phyloP scores from a whole-genome alignment of 257 asterid species.

The Solanum chilense region DNA sequence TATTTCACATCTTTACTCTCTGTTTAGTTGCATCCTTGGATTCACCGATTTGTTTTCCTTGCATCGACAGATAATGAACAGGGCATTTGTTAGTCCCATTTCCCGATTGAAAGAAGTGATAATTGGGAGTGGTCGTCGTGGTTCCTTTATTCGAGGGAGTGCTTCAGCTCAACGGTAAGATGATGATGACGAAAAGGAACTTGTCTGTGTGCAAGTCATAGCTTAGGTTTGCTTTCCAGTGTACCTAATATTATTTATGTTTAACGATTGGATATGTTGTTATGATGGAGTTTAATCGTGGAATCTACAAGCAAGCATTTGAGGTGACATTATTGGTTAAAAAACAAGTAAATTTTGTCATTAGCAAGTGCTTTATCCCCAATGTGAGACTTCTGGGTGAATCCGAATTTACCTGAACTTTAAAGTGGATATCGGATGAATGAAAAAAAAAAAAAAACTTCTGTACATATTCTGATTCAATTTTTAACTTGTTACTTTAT shows the following conservation, averaged over 20 bases:
- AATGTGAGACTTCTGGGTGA: too few species aligned
- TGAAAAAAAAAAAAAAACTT: background rate
- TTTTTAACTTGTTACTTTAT: background rate
- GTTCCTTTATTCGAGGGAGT: conserved; percentile 15
- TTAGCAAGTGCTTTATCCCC: too few species aligned
- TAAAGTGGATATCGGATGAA: too few species aligned
- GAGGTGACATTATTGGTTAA: background rate
- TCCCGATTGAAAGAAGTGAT: conserved; percentile 19
- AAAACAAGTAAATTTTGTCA: background rate
- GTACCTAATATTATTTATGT: background rate
- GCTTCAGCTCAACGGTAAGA: conserved; percentile 12
- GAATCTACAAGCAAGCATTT: background rate
- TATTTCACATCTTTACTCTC: background rate
- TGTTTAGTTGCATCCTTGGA: background rate
- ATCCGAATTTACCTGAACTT: too few species aligned
- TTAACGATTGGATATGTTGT: background rate
- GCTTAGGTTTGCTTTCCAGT: background rate
- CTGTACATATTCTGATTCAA: background rate
- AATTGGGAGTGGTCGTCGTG: conserved; percentile 12
- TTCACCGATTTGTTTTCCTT: background rate
- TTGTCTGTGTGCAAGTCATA: background rate
- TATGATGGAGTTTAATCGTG: background rate
- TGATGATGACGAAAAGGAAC: background rate
- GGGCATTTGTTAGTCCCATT: conserved; percentile 23
- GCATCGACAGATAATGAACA: conserved; percentile 16